phyloP scores from a whole-genome alignment of 345 rosid species.

The thale cress (Arabidopsis thaliana) region DNA sequence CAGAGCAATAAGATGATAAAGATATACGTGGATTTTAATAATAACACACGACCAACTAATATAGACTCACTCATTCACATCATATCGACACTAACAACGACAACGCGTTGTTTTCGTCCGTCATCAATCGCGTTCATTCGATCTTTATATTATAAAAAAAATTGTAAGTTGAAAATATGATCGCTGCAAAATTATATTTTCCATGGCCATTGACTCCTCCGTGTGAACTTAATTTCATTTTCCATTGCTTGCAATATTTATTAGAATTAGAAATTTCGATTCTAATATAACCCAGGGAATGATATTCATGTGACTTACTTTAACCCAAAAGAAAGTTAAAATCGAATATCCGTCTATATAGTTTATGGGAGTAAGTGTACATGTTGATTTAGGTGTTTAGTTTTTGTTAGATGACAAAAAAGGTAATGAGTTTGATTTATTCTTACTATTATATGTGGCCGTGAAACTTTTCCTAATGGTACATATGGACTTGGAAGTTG shows the following conservation, averaged over 20 bases:
- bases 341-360: not conserved
- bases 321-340: no score
- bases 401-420: no score
- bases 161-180: conserved; percentile 8
- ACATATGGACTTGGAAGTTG: no score
- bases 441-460: not conserved
- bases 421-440: no score
- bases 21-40: conserved; percentile 31
- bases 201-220: conserved; percentile 1
- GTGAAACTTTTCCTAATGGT: conserved; percentile 6
- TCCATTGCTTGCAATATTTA: not conserved
- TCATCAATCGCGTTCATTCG: conserved; percentile 12
- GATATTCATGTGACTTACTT: no score
- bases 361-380: not conserved
- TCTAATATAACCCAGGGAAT: no score
- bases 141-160: not conserved
- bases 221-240: conserved; percentile 4
- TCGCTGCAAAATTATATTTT: not conserved
- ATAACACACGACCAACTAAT: conserved; percentile 31
- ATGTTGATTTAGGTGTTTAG: not conserved
- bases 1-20: conserved; percentile 32
- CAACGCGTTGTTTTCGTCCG: conserved; percentile 6
- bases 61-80: conserved; percentile 19
- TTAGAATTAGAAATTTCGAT: no score
- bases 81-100: conserved; percentile 25